phyloP scores from a whole-genome alignment of 2,329 filamentous ascomycete species.

The Fusarium algeriense region DNA sequence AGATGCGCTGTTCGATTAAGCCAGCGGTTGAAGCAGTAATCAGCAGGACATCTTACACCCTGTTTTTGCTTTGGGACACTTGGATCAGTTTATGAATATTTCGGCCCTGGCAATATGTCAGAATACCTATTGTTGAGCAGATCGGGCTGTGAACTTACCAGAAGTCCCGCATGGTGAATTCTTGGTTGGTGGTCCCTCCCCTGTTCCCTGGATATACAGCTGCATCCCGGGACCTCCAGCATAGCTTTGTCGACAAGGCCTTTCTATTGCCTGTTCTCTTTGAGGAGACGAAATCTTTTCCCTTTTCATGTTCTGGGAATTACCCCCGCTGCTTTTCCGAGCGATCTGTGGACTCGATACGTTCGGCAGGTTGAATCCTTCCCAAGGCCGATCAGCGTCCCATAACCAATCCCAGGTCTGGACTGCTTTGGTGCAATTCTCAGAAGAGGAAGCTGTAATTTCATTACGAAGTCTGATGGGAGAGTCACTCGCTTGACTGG shows the following conservation, averaged over 20 bases:
- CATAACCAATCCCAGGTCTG: constrained; percentile 16
- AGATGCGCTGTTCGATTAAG: neutral
- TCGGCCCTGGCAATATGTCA: neutral
- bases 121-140: neutral
- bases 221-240: neutral
- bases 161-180: neutral
- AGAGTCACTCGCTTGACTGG: neutral
- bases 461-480: neutral
- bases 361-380: constrained; percentile 4
- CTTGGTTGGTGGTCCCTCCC: neutral
- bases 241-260: neutral
- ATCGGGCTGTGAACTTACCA: constrained; percentile 5
- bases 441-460: neutral
- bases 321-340: neutral
- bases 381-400: constrained; percentile 21
- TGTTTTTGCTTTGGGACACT: neutral
- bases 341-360: neutral
- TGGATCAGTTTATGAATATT: neutral
- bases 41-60: neutral
- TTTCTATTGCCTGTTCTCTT: neutral
- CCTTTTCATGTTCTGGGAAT: neutral
- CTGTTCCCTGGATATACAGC: neutral
- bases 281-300: too few relatives aligned
- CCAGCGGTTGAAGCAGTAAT: neutral
- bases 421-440: neutral